Evolutionary conservation across 2,329 filamentous ascomycete species (phyloP).

Genomic region (Grosmannia serpens): DNA sequence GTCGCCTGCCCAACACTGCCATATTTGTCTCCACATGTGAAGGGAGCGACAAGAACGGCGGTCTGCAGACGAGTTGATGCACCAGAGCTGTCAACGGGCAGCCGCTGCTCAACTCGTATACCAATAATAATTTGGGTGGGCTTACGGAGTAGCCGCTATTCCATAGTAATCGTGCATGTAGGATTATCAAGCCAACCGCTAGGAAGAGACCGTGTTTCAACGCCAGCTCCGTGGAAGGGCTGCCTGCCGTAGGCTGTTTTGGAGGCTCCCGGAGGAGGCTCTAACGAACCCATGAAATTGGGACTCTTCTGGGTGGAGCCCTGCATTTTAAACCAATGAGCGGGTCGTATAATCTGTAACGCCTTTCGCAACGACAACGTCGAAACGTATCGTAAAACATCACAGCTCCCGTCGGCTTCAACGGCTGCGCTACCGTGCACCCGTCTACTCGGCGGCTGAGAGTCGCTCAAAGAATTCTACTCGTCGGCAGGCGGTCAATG

Average conservation of each 20-base stretch:
- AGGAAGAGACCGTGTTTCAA: background rate
- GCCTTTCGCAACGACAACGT: constrained; percentile 25
- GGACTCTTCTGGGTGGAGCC: background rate
- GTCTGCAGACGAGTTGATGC: background rate
- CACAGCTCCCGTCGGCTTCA: background rate
- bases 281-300: background rate
- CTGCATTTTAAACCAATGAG: background rate
- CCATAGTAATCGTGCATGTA: background rate
- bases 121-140: too few relatives aligned
- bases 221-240: background rate
- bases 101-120: background rate
- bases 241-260: background rate
- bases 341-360: constrained; percentile 22
- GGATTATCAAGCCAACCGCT: background rate
- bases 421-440: background rate
- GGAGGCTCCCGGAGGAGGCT: background rate
- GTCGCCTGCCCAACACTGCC: background rate
- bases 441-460: background rate
- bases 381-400: constrained; percentile 28
- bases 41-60: background rate
- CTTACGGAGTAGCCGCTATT: too few relatives aligned
- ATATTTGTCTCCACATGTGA: background rate
- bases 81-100: background rate
- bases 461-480: background rate
- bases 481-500: background rate